Evolutionary conservation across 257 asterid genomes (phyloP), one percentile per base, ranked within the genome.

Genomic region (Fraxinus quadrangulata): DNA sequence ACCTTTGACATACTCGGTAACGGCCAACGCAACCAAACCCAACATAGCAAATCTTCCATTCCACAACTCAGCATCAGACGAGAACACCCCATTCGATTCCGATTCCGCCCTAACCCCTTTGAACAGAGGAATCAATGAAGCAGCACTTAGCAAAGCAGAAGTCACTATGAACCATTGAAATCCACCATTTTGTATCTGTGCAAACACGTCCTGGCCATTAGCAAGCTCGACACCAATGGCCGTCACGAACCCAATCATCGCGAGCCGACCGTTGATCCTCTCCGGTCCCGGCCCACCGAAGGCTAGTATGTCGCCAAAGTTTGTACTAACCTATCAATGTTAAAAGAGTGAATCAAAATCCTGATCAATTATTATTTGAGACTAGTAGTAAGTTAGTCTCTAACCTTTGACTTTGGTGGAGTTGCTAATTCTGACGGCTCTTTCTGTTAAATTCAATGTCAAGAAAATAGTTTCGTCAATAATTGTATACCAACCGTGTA

Each of bases 21-120:
- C 84, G 5, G 97, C 97, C 86, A 92, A 82, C 0, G 94, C 98
- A 17, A 94, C 79, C 76, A 94, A 77, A 1, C 98, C 98, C 67
- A 94, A 67, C 98, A 94, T 94, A 2, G 98, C 98, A 37, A 89
- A 80, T 84, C 97, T 84, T 0, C 98, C 98, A 56, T 94, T 94
- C 96, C 92, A 91, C 11, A 92, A 75, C 80, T 93, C 98, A 0
- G 94, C 95, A 63, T 93, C 85, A 0, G 97, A 87, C 1, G 81
- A 82, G 92, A 93, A 86, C 63, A 93, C 1, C 0, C 77, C 85
- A 0, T 34, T 80, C 3, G 95, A 83, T 47, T 83, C 82, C 0
- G 94, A 83, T 24, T 93, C 97, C 6, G 84, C 90, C 0, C 86
- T 83, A 0, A 84, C 88, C 6, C 98, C 97, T 76, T 79, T 82